phyloP scores from a whole-genome alignment of 768 basidiomycete genomes.

The Leccinum obscurum region DNA sequence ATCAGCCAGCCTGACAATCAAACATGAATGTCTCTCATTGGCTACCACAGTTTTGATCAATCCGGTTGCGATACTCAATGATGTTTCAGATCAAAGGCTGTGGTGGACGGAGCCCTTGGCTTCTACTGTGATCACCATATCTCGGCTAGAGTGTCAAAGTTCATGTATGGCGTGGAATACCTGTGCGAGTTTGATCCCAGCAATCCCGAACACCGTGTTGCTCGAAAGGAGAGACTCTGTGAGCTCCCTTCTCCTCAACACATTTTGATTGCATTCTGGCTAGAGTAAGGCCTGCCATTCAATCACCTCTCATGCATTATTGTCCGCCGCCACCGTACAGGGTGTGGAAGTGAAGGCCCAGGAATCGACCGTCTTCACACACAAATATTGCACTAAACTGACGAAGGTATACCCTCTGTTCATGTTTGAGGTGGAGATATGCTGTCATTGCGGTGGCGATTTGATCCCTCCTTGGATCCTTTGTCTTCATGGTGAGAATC shows the following conservation, averaged over 20 bases:
- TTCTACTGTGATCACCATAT: conserved; percentile 86
- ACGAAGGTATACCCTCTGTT: conserved; percentile 78
- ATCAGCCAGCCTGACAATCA: no score
- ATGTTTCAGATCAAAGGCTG: conserved; percentile 69
- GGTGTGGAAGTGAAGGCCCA: conserved; percentile 75
- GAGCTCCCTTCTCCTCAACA: conserved; percentile 80
- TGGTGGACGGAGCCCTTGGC: conserved; percentile 80
- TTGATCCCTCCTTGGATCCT: conserved; percentile 77
- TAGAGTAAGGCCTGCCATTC: conserved; percentile 45
- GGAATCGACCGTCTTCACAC: conserved; percentile 77
- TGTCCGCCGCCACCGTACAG: conserved; percentile 37
- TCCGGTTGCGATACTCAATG: neutral
- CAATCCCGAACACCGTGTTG: conserved; percentile 66
- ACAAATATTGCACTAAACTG: conserved; percentile 82
- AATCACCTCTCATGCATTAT: no score
- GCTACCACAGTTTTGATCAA: no score
- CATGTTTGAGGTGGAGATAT: conserved; percentile 82
- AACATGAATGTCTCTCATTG: no score
- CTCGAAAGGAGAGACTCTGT: conserved; percentile 63
- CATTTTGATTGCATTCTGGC: conserved; percentile 82
- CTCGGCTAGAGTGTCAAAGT: conserved; percentile 78
- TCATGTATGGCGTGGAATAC: conserved; percentile 82
- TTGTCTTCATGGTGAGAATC: conserved; percentile 42
- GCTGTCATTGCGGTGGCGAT: conserved; percentile 81
- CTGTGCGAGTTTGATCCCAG: conserved; percentile 63